These are phyloP conservation scores for Cucurbita moschata DNA, from an alignment of 306 rosid species.

Conservation along the genomic window DNA sequence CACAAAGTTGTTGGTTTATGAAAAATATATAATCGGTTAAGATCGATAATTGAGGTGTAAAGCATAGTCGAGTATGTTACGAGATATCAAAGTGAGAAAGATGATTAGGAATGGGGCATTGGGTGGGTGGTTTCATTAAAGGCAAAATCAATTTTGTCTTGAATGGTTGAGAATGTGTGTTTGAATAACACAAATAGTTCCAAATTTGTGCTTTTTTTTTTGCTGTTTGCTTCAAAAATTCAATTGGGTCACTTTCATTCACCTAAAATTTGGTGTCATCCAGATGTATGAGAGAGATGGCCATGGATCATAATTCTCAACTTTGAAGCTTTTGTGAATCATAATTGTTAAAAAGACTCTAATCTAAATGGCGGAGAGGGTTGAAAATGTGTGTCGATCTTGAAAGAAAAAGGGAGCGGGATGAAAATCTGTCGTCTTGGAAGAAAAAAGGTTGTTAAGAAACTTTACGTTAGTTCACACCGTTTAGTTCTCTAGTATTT, in stretches of 20 bases:
- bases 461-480: no score
- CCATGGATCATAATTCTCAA: background rate
- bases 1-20: background rate
- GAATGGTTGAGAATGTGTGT: background rate
- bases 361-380: no score
- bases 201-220: background rate
- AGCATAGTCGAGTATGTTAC: background rate
- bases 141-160: background rate
- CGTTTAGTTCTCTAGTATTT: no score
- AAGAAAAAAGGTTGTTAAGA: no score
- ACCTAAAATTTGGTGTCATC: background rate
- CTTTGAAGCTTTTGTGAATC: background rate
- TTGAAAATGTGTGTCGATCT: no score
- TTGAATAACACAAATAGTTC: background rate
- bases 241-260: background rate
- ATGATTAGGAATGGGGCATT: background rate
- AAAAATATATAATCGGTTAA: background rate
- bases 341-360: no score
- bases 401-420: no score
- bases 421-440: no score
- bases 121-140: background rate
- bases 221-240: background rate
- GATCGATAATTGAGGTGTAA: background rate
- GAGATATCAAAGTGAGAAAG: background rate
- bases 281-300: background rate